phyloP scores from a whole-genome alignment of 1,284 basidiomycete genomes.

The Rhodotorula sp. region DNA sequence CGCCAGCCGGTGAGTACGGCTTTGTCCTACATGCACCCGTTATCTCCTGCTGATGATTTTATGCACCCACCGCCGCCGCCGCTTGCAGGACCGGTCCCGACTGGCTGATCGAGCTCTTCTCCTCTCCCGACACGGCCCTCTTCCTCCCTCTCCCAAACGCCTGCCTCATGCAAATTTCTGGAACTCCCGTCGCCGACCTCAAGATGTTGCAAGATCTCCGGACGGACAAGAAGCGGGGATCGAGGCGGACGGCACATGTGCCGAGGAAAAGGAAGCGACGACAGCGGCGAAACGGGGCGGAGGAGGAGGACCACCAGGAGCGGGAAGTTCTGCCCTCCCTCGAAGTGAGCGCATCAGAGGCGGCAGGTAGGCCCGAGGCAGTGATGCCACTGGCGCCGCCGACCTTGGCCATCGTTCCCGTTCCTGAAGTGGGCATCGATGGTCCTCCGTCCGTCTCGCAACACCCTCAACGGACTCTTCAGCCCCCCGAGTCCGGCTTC shows the following conservation, averaged over 20 bases:
- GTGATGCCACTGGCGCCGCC: too few relatives aligned
- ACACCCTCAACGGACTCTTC: too few relatives aligned
- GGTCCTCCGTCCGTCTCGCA: not conserved
- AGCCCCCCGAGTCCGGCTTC: too few relatives aligned
- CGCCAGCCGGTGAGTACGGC: constrained; percentile 57
- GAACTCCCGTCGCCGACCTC: constrained; percentile 61
- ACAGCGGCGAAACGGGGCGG: not conserved
- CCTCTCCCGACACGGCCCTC: constrained; percentile 60
- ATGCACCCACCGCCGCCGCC: not conserved
- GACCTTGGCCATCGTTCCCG: not conserved
- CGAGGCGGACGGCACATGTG: constrained; percentile 5
- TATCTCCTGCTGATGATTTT: not conserved
- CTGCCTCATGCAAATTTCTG: constrained; percentile 76
- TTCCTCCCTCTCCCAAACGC: constrained; percentile 71
- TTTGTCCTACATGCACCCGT: not conserved
- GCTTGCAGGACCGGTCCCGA: constrained; percentile 65
- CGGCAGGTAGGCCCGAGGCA: too few relatives aligned
- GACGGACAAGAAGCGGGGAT: not conserved
- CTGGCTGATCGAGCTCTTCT: constrained; percentile 68
- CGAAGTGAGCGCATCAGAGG: too few relatives aligned
- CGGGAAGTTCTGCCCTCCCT: not conserved
- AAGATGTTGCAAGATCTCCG: constrained; percentile 39
- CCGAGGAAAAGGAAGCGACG: constrained; percentile 6
- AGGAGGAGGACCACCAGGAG: not conserved
- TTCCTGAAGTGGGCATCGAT: not conserved